phyloP scores from a whole-genome alignment of 306 rosid genomes.

The Fragaria ananassa region DNA sequence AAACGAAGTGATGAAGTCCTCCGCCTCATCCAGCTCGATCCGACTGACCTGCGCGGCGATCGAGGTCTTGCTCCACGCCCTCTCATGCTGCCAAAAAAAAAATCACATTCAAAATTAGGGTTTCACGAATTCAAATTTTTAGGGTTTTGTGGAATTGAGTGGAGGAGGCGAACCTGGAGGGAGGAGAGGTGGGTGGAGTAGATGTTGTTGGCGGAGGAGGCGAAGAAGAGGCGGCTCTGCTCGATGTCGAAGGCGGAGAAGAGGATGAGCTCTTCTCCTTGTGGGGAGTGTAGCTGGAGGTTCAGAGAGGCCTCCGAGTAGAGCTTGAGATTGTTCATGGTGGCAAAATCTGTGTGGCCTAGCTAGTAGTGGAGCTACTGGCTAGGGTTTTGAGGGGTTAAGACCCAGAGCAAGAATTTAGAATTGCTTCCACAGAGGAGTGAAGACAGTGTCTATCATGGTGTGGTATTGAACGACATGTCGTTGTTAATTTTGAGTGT shows the following conservation, averaged over 20 bases:
- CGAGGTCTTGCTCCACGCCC: constrained; percentile 44
- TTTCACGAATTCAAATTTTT: background rate
- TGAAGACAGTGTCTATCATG: background rate
- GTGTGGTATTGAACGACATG: background rate
- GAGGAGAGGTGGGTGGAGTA: constrained; percentile 69
- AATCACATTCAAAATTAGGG: constrained; percentile 1
- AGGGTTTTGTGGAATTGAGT: background rate
- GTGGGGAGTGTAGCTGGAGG: constrained; percentile 42
- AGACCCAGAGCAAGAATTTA: background rate
- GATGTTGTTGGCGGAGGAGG: constrained; percentile 62
- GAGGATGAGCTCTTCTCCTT: constrained; percentile 37
- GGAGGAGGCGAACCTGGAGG: constrained; percentile 47
- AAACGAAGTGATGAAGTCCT: constrained; percentile 65
- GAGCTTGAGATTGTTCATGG: constrained; percentile 76
- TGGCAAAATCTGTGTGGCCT: background rate
- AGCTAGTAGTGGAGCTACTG: background rate
- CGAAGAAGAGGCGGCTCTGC: constrained; percentile 82
- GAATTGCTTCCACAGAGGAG: background rate
- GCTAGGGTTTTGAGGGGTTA: constrained; percentile 11
- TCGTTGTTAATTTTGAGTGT: background rate
- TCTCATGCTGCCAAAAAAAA: constrained; percentile 41
- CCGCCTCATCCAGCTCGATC: constrained; percentile 55
- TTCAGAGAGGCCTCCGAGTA: constrained; percentile 53
- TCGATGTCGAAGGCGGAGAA: constrained; percentile 82
- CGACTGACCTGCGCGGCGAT: constrained; percentile 37